Evolutionary conservation across 805 yeast species (phyloP).

Genomic region (Scheffersomyces coipomensis): DNA sequence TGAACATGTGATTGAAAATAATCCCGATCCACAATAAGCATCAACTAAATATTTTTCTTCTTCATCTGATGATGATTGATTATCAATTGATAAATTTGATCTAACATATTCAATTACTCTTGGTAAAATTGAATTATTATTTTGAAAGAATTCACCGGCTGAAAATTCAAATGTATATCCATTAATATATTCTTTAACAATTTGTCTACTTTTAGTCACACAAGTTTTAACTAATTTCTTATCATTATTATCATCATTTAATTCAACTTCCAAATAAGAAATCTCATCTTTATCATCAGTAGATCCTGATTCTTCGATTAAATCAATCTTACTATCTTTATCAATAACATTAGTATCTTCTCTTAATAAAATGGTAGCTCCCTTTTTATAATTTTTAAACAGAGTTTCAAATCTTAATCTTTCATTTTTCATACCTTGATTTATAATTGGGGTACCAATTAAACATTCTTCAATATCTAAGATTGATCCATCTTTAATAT

Average conservation of each 20-base stretch:
- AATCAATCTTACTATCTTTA: conserved; percentile 17
- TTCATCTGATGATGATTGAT: conserved; percentile 19
- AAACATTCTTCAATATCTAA: conserved; percentile 93
- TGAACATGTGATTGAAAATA: conserved; percentile 86
- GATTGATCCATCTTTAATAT: conserved; percentile 59
- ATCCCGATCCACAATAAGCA: conserved; percentile 95
- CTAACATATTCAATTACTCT: conserved; percentile 78
- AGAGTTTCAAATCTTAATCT: conserved; percentile 52
- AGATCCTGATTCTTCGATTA: conserved; percentile 40
- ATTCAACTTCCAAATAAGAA: conserved; percentile 23
- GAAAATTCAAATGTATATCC: conserved; percentile 82
- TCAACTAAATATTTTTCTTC: conserved; percentile 70
- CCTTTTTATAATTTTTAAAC: conserved; percentile 56
- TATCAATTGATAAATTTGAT: conserved; percentile 52
- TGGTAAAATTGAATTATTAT: conserved; percentile 89
- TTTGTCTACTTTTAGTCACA: conserved; percentile 73
- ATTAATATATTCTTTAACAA: conserved; percentile 72
- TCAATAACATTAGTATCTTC: conserved; percentile 59
- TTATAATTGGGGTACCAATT: conserved; percentile 80
- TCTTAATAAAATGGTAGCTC: conserved; percentile 83
- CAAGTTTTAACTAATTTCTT: conserved; percentile 58
- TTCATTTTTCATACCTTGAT: conserved; percentile 71
- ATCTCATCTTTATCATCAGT: conserved; percentile 33
- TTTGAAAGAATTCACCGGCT: conserved; percentile 96
- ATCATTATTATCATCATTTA: conserved; percentile 21